Evolutionary conservation across 495 filamentous ascomycete genomes (phyloP), one percentile per base, ranked within the genome.

Genomic region (Filosporella fistucella): DNA sequence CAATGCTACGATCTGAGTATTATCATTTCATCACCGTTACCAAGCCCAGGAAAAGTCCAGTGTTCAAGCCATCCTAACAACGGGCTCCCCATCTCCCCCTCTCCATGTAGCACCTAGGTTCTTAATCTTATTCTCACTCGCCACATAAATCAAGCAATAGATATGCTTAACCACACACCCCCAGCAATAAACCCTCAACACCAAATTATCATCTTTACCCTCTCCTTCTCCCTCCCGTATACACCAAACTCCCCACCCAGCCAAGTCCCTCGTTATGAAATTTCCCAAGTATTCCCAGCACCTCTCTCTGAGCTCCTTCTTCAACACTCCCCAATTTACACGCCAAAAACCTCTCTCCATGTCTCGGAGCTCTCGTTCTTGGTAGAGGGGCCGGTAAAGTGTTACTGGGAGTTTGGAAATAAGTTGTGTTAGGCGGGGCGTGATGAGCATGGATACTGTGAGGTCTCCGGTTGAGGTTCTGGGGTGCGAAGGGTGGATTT

Each of bases 331-430:
- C 45, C 78, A 72, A 17, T 72, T 69, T 1, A 89, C 37, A 11
- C 64, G 58, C 86, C 86, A 91, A 60, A 85, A 75, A 14, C 86
- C 86, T 23, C 86, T 66, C 56, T 91, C 86, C 13, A 78, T 68
- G 0, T 60, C 61, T 8, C 74, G 65, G 0, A 86, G 65, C 0
- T 56, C 53, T 4, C 86, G 75, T 3, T 62, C 59, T 57, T 78
- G 70, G 0, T 50, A 47, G n/a, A 47, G 41, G 2, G 82, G 82
- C n/a, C 54, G 67, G 57, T 74, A 87, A 0, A 71, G 74, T 3
- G 59, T 63, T 0, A 53, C 9, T 3, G 77, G 68, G 4, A 8
- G 35, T 10, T 21, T 21, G 5, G 72, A 65, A 30, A 85, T 71
- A 3, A 86, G 64, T 55, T 75, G 68, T 2, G 63, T 54, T 12